phyloP scores from a whole-genome alignment of 768 basidiomycete species.

The Rhodotorula babjevae region DNA sequence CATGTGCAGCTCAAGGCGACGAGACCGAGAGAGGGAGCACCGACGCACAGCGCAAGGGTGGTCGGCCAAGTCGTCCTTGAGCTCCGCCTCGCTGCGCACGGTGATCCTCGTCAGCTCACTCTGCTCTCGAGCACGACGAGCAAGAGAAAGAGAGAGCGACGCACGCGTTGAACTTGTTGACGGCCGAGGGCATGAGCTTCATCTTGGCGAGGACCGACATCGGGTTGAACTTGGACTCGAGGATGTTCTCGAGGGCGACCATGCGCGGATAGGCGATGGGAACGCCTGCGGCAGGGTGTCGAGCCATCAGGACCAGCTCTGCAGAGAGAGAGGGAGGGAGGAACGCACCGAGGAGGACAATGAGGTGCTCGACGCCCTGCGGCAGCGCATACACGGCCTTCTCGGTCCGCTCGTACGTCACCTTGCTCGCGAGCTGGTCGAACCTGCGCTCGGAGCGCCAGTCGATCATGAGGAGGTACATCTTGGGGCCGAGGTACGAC shows the following conservation, averaged over 20 bases:
- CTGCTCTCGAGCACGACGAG: not conserved
- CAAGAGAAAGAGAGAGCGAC: not conserved
- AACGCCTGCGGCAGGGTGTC: conserved; percentile 13
- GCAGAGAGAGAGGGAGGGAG: not conserved
- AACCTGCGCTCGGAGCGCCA: conserved; percentile 77
- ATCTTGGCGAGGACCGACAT: conserved; percentile 66
- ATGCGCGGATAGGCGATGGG: conserved; percentile 75
- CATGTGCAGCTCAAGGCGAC: too few relatives aligned
- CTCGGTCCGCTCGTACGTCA: conserved; percentile 71
- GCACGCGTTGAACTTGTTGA: conserved; percentile 85
- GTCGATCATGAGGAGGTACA: conserved; percentile 47
- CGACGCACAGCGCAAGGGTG: conserved; percentile 38
- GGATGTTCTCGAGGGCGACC: conserved; percentile 63
- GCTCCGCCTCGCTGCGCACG: conserved; percentile 58
- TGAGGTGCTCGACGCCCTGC: conserved; percentile 66
- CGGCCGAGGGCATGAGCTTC: conserved; percentile 49
- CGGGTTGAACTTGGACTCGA: conserved; percentile 72
- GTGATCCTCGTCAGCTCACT: not conserved
- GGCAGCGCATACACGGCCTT: conserved; percentile 61
- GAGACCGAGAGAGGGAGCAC: not conserved
- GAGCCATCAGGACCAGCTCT: not conserved
- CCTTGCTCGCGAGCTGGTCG: conserved; percentile 68
- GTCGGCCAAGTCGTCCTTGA: conserved; percentile 73
- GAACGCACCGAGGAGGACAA: conserved; percentile 67
- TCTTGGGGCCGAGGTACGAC: conserved; percentile 71